Conservation (phyloP, 164 flowering plant species). For the Pachysandra terminalis region DNA sequence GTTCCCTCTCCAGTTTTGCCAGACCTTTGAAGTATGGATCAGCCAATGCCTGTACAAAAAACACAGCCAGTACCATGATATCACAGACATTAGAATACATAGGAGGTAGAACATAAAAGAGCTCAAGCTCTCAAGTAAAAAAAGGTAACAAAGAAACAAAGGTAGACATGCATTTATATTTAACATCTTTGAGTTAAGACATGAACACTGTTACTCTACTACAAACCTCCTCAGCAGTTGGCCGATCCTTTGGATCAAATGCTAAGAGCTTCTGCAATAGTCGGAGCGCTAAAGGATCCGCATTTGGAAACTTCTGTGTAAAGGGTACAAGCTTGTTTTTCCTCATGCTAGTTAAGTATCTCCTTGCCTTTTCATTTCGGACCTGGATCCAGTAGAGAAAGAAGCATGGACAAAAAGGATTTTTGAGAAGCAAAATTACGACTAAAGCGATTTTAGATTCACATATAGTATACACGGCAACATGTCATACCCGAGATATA, state of each 20-base stretch:
- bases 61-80: neutral
- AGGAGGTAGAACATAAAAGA: too few relatives aligned
- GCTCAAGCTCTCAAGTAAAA: too few relatives aligned
- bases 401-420: conserved; percentile 1
- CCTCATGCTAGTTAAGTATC: conserved; percentile 84
- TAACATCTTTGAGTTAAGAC: too few relatives aligned
- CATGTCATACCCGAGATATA: conserved; percentile 44
- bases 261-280: conserved; percentile 79
- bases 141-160: too few relatives aligned
- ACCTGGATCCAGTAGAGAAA: conserved; percentile 39
- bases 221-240: conserved; percentile 90
- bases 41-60: conserved; percentile 62
- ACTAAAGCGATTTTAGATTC: neutral
- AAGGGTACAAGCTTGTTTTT: conserved; percentile 78
- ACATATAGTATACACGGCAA: neutral
- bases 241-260: conserved; percentile 95
- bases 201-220: neutral
- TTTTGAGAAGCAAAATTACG: neutral
- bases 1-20: conserved; percentile 66
- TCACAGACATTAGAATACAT: neutral
- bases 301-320: conserved; percentile 83
- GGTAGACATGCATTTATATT: too few relatives aligned
- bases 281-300: conserved; percentile 75
- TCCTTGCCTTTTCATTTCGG: conserved; percentile 87
- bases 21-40: conserved; percentile 80